phyloP scores from a whole-genome alignment of 768 basidiomycete species.

The Gloeophyllum trabeum region DNA sequence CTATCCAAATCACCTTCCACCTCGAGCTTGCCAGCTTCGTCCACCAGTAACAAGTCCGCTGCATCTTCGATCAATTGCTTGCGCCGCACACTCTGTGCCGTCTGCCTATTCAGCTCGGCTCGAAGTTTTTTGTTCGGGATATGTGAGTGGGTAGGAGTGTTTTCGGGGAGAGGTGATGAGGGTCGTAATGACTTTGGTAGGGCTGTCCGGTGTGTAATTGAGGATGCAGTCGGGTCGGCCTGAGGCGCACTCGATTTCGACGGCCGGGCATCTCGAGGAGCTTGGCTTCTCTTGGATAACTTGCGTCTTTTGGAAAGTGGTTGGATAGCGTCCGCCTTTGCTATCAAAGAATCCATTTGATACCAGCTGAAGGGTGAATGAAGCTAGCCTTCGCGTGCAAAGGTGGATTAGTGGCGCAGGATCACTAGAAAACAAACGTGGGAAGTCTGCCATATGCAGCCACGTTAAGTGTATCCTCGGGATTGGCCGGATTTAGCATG shows the following conservation, averaged over 20 bases:
- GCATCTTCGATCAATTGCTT: slow-evolving; percentile 58
- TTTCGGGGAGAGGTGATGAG: slow-evolving; percentile 31
- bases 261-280: not conserved
- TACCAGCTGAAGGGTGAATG: too few species aligned
- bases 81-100: slow-evolving; percentile 48
- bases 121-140: slow-evolving; percentile 70
- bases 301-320: slow-evolving; percentile 37
- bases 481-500: too few species aligned
- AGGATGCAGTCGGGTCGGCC: slow-evolving; percentile 40
- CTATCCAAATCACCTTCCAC: slow-evolving; percentile 72
- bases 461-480: too few species aligned
- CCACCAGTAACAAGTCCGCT: slow-evolving; percentile 47
- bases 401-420: too few species aligned
- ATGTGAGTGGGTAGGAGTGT: slow-evolving; percentile 39
- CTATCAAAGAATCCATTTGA: slow-evolving; percentile 71
- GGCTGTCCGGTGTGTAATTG: slow-evolving; percentile 45
- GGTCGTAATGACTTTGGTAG: slow-evolving; percentile 61
- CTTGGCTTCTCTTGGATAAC: slow-evolving; percentile 4
- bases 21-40: slow-evolving; percentile 64
- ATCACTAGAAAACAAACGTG: too few species aligned
- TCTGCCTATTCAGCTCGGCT: slow-evolving; percentile 52
- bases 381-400: too few species aligned
- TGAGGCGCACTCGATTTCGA: not conserved
- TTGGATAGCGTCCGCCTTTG: slow-evolving; percentile 50
- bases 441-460: too few species aligned